phyloP scores from a whole-genome alignment of 352 stramenopile genomes.

The Globisporangium viniferum region DNA sequence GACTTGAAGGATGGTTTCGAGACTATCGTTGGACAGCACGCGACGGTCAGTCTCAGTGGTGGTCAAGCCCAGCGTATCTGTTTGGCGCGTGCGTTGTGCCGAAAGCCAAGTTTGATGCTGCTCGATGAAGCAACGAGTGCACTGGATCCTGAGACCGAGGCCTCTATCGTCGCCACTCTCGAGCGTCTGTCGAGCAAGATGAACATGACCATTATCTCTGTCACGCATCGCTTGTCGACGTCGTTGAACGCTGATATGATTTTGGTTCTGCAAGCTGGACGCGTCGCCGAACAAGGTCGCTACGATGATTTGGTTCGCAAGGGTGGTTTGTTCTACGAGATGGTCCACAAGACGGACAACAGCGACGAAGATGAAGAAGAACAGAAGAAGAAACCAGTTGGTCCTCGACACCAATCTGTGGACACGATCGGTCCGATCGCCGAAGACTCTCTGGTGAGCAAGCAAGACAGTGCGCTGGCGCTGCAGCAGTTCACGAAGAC shows the following conservation, averaged over 20 bases:
- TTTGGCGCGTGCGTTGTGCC: slow-evolving; percentile 75
- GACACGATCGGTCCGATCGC: slow-evolving; percentile 41
- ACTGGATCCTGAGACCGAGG: slow-evolving; percentile 83
- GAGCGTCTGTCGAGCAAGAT: slow-evolving; percentile 79
- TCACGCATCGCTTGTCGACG: slow-evolving; percentile 88
- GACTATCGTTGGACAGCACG: slow-evolving; percentile 83
- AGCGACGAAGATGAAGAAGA: slow-evolving; percentile 45
- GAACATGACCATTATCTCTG: slow-evolving; percentile 88
- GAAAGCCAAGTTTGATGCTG: slow-evolving; percentile 74
- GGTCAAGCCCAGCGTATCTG: slow-evolving; percentile 86
- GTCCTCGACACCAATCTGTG: slow-evolving; percentile 21
- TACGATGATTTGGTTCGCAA: slow-evolving; percentile 72
- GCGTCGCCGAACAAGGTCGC: slow-evolving; percentile 72
- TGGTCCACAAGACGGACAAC: slow-evolving; percentile 76
- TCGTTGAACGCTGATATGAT: slow-evolving; percentile 78
- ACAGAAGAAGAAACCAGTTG: slow-evolving; percentile 28
- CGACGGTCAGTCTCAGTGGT: slow-evolving; percentile 84
- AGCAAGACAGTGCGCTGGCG: slow-evolving; percentile 62
- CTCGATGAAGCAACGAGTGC: slow-evolving; percentile 87
- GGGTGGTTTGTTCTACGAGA: slow-evolving; percentile 80
- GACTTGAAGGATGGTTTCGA: slow-evolving; percentile 80
- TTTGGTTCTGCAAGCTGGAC: slow-evolving; percentile 71
- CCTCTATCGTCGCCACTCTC: slow-evolving; percentile 79
- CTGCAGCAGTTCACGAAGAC: slow-evolving; percentile 85
- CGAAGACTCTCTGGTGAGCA: slow-evolving; percentile 35